phyloP scores from a whole-genome alignment of 768 basidiomycete genomes.

The Strobilomyces confusus region DNA sequence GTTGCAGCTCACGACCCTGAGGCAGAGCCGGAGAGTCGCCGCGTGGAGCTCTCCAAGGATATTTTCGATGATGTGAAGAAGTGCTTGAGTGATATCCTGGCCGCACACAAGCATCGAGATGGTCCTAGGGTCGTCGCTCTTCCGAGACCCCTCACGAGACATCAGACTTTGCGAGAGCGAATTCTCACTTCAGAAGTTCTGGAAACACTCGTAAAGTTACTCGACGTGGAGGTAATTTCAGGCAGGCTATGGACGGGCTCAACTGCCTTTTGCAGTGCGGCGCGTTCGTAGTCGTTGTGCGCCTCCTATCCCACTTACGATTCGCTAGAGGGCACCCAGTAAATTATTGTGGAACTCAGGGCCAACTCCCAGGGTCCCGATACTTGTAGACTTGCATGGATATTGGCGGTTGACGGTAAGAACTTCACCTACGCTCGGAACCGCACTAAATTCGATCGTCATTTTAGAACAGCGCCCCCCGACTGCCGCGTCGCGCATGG shows the following conservation, averaged over 20 bases:
- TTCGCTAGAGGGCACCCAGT: slow-evolving; percentile 10
- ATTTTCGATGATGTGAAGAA: slow-evolving; percentile 14
- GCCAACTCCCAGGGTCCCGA: not conserved
- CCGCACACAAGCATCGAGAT: slow-evolving; percentile 14
- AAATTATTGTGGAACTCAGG: slow-evolving; percentile 2
- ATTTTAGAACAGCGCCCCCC: slow-evolving; percentile 11
- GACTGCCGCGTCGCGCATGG: slow-evolving; percentile 18
- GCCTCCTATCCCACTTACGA: not conserved
- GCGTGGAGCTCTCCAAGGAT: not conserved
- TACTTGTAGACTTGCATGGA: slow-evolving; percentile 7
- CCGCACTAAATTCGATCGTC: not conserved
- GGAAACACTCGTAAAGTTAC: slow-evolving; percentile 5
- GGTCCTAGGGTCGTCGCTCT: slow-evolving; percentile 17
- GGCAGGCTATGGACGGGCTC: slow-evolving; percentile 22
- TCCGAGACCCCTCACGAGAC: slow-evolving; percentile 17
- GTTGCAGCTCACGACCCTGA: slow-evolving; percentile 8
- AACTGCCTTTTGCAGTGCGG: slow-evolving; percentile 16
- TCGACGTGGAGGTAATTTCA: slow-evolving; percentile 14
- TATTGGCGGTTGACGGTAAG: slow-evolving; percentile 15
- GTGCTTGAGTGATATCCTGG: slow-evolving; percentile 5
- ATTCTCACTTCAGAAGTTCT: slow-evolving; percentile 17
- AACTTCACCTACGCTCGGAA: not conserved
- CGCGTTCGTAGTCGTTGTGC: slow-evolving; percentile 2
- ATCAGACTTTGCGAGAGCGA: slow-evolving; percentile 9
- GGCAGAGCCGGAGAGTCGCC: not conserved